Conservation (phyloP, 768 basidiomycete species). For the Pisolithus sp. region DNA sequence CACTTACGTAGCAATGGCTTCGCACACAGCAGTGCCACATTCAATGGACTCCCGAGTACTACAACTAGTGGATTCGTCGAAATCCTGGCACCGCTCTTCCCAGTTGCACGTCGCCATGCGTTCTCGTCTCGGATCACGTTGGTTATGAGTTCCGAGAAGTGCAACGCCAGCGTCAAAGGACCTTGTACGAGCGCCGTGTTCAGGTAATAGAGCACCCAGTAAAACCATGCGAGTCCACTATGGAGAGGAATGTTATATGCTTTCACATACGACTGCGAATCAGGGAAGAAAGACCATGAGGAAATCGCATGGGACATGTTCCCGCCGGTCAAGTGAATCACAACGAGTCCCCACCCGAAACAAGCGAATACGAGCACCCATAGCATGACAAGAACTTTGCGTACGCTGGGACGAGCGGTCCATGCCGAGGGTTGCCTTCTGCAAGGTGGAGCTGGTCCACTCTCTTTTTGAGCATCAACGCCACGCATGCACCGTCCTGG, state of each 20-base stretch:
- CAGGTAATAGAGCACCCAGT: constrained; percentile 21
- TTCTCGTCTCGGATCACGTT: constrained; percentile 25
- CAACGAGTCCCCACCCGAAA: constrained; percentile 16
- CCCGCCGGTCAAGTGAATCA: constrained; percentile 5
- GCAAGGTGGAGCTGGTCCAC: constrained; percentile 11
- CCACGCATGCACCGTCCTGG: constrained; percentile 22
- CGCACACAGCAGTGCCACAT: constrained; percentile 9
- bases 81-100: constrained; percentile 9
- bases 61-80: constrained; percentile 15
- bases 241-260: constrained; percentile 18
- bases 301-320: neutral
- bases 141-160: constrained; percentile 22
- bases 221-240: constrained; percentile 10
- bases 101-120: constrained; percentile 21
- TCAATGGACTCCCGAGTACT: constrained; percentile 16
- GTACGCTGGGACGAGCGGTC: constrained; percentile 19
- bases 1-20: constrained; percentile 25
- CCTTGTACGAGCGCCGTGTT: constrained; percentile 23
- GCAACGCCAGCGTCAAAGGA: constrained; percentile 22
- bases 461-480: constrained; percentile 5
- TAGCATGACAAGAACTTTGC: constrained; percentile 16
- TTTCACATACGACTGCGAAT: constrained; percentile 10
- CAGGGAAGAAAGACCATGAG: constrained; percentile 25
- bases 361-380: constrained; percentile 19
- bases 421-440: constrained; percentile 22